Percentiles rank a stretch among this genome's conserved stretches.
Conservation (phyloP, 2,329 filamentous ascomycete species). For the Mariannaea elegans region DNA sequence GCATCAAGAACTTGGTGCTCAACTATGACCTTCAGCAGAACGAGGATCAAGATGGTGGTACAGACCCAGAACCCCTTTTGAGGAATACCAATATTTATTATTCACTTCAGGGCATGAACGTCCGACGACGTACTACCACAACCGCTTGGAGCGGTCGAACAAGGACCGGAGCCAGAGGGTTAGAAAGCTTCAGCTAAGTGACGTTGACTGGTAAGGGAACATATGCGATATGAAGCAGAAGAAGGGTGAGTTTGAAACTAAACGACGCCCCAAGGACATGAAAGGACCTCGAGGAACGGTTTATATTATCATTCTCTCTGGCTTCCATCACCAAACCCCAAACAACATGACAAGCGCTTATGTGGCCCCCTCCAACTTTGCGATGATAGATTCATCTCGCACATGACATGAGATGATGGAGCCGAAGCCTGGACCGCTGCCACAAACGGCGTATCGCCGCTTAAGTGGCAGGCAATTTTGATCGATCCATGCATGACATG, state of each 20-base stretch:
- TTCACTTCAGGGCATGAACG: constrained; percentile 60
- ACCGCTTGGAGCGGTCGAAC: constrained; percentile 63
- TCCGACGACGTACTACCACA: constrained; percentile 57
- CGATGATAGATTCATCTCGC: neutral
- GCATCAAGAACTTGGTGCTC: constrained; percentile 96
- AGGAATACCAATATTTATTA: constrained; percentile 58
- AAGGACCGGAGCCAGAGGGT: constrained; percentile 81
- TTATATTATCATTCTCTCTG: neutral
- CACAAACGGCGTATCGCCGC: neutral
- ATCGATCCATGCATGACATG: neutral
- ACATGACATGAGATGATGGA: neutral
- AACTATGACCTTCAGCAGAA: constrained; percentile 93
- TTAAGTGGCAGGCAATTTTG: neutral
- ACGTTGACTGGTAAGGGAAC: constrained; percentile 90
- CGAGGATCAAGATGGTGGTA: constrained; percentile 80
- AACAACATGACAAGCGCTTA: neutral
- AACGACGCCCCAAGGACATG: constrained; percentile 19
- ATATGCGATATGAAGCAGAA: neutral
- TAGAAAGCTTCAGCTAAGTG: constrained; percentile 91
- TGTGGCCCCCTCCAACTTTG: neutral
- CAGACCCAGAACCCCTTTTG: constrained; percentile 26
- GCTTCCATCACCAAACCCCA: constrained; percentile 3
- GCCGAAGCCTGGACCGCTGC: neutral
- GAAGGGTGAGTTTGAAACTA: constrained; percentile 1
- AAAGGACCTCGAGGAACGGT: constrained; percentile 10